phyloP scores from a whole-genome alignment of 495 filamentous ascomycete genomes.

The Lophiostoma macrostomum region DNA sequence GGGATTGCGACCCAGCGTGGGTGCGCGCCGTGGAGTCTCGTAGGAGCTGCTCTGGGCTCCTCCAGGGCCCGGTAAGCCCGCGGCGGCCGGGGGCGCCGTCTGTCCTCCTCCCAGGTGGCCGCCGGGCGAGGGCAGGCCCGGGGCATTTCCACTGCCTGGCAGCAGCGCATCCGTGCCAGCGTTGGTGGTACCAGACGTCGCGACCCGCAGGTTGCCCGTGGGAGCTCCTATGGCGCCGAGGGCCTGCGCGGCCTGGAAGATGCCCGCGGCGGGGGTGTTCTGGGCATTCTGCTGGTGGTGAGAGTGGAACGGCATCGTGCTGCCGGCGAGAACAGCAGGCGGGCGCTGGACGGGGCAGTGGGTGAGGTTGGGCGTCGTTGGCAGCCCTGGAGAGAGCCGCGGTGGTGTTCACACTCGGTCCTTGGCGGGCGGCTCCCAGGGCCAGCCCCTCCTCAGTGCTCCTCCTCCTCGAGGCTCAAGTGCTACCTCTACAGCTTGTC shows the following conservation, averaged over 20 bases:
- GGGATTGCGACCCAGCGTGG: conserved; percentile 52
- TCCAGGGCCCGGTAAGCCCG: conserved; percentile 38
- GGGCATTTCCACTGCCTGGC: conserved; percentile 35
- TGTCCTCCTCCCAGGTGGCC: conserved; percentile 18
- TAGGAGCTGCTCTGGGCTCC: conserved; percentile 45
- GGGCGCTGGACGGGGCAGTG: background rate
- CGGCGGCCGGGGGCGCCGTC: conserved; percentile 36
- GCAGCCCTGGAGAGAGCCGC: background rate
- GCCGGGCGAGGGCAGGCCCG: conserved; percentile 11
- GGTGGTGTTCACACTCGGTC: too few species aligned
- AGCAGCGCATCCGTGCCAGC: conserved; percentile 41
- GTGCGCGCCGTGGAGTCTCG: conserved; percentile 54
- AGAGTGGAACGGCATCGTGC: conserved; percentile 33
- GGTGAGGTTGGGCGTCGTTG: background rate
- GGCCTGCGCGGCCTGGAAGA: conserved; percentile 46
- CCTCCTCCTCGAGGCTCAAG: too few species aligned
- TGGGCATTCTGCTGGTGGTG: conserved; percentile 28
- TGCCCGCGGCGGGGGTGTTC: conserved; percentile 32
- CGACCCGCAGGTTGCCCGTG: conserved; percentile 40
- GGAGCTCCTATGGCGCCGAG: conserved; percentile 52
- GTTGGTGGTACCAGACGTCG: conserved; percentile 38
- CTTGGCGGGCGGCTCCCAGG: too few species aligned
- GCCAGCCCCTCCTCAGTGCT: background rate
- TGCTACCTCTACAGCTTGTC: background rate
- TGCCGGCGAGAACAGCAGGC: background rate